Evolutionary conservation across 2,329 filamentous ascomycete species (phyloP).

Genomic region (Ophiosphaerella herpotricha): DNA sequence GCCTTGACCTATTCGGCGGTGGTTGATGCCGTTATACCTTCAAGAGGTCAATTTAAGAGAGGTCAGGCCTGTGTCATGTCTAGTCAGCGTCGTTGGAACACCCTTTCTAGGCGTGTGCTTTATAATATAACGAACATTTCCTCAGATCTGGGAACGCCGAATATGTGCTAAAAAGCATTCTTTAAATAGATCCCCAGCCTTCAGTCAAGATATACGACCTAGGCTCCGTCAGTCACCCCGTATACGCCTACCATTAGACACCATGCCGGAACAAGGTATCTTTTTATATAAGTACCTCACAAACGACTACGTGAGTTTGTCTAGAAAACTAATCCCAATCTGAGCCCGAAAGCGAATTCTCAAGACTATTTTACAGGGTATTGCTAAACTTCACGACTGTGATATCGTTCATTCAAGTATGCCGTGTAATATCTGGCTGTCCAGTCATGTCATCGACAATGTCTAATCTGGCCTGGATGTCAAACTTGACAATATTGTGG

Average conservation of each 20-base stretch:
- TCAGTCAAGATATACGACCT: slow-evolving; percentile 29
- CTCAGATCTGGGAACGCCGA: slow-evolving; percentile 17
- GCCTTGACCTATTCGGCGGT: too few relatives aligned
- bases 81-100: too few relatives aligned
- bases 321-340: slow-evolving; percentile 15
- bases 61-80: too few relatives aligned
- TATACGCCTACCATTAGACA: too few relatives aligned
- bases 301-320: slow-evolving; percentile 23
- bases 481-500: slow-evolving; percentile 38
- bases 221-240: slow-evolving; percentile 20
- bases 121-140: too few relatives aligned
- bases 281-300: slow-evolving; percentile 30
- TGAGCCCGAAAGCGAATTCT: slow-evolving; percentile 26
- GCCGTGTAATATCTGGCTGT: not conserved
- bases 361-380: slow-evolving; percentile 26
- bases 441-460: too few relatives aligned
- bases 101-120: too few relatives aligned
- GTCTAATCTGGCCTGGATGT: slow-evolving; percentile 20
- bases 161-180: slow-evolving; percentile 32
- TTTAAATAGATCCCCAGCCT: slow-evolving; percentile 19
- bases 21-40: too few relatives aligned
- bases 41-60: too few relatives aligned
- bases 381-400: slow-evolving; percentile 28
- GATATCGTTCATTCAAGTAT: slow-evolving; percentile 35
- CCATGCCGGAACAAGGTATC: slow-evolving; percentile 14